Percentiles rank a stretch among this genome's conserved stretches.
phyloP scores from a whole-genome alignment of 176 grass and related monocot species.

The Oropetium thomaeum region DNA sequence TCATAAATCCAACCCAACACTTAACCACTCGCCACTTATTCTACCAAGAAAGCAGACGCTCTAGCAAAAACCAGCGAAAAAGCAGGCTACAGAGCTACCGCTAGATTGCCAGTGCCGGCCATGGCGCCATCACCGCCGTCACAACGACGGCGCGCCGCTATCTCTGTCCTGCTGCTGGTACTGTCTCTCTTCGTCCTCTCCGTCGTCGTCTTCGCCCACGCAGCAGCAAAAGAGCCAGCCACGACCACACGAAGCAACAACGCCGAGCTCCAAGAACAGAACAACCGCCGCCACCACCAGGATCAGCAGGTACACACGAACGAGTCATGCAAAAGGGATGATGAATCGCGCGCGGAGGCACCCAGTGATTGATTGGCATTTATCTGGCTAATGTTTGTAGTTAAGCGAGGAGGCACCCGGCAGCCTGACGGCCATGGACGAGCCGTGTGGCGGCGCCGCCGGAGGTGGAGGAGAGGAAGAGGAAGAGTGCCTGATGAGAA shows the following conservation, averaged over 20 bases:
- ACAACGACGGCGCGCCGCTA: neutral
- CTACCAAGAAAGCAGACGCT: neutral
- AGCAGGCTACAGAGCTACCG: neutral
- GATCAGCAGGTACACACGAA: no score
- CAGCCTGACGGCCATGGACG: neutral
- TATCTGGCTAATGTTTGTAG: neutral
- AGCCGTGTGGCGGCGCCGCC: slow-evolving; percentile 15
- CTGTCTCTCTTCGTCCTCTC: neutral
- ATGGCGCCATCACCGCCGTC: neutral
- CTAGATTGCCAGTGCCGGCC: neutral
- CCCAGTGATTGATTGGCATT: neutral
- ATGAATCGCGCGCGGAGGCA: no score
- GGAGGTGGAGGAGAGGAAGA: neutral
- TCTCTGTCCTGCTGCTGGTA: neutral
- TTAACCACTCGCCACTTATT: neutral
- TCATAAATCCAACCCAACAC: slow-evolving; percentile 30
- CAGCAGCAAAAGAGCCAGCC: neutral
- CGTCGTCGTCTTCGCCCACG: neutral
- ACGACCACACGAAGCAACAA: no score
- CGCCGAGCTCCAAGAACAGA: no score
- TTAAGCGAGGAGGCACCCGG: slow-evolving; percentile 5
- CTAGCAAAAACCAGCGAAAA: neutral
- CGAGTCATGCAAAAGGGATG: no score
- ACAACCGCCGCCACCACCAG: no score
- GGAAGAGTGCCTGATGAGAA: slow-evolving; percentile 51